phyloP scores from a whole-genome alignment of 2,329 filamentous ascomycete species.

The Clarireedia hainanense region DNA sequence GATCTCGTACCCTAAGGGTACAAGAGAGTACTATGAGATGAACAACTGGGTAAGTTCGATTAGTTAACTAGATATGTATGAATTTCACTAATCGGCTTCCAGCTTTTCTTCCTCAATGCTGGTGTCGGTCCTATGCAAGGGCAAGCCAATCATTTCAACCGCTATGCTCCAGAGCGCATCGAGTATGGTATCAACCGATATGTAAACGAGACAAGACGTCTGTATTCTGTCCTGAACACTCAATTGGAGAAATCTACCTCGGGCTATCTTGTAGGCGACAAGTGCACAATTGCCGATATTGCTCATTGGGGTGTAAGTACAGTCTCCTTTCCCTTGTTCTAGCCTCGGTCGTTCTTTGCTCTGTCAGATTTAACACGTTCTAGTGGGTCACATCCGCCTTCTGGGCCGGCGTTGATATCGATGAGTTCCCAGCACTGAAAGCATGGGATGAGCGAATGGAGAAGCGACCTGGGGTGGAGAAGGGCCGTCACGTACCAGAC shows the following conservation, averaged over 20 bases:
- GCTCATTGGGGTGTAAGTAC: slow-evolving; percentile 33
- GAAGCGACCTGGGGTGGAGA: slow-evolving; percentile 63
- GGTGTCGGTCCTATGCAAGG: slow-evolving; percentile 78
- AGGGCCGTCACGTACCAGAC: slow-evolving; percentile 65
- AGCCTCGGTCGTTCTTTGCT: neutral
- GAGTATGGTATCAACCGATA: slow-evolving; percentile 78
- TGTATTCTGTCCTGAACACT: slow-evolving; percentile 71
- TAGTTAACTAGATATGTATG: neutral
- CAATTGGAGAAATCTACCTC: slow-evolving; percentile 52
- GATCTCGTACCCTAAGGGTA: slow-evolving; percentile 67
- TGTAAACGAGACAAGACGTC: slow-evolving; percentile 71
- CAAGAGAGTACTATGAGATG: slow-evolving; percentile 69
- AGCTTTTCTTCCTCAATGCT: slow-evolving; percentile 66
- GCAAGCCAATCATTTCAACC: slow-evolving; percentile 75
- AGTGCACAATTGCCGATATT: slow-evolving; percentile 70
- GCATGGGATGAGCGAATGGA: slow-evolving; percentile 70
- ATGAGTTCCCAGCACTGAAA: slow-evolving; percentile 68
- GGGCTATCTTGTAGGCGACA: slow-evolving; percentile 58
- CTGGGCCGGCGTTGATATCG: slow-evolving; percentile 55
- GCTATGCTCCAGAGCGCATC: slow-evolving; percentile 77
- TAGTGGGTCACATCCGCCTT: slow-evolving; percentile 20
- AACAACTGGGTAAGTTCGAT: slow-evolving; percentile 59
- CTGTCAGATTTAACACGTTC: neutral
- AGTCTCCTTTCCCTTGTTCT: too few species aligned
- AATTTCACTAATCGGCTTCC: slow-evolving; percentile 5